Percentiles rank a stretch among this genome's conserved stretches.
These are phyloP conservation scores for Metschnikowia matae DNA, from an alignment of 805 yeast species.

Conservation along the genomic window DNA sequence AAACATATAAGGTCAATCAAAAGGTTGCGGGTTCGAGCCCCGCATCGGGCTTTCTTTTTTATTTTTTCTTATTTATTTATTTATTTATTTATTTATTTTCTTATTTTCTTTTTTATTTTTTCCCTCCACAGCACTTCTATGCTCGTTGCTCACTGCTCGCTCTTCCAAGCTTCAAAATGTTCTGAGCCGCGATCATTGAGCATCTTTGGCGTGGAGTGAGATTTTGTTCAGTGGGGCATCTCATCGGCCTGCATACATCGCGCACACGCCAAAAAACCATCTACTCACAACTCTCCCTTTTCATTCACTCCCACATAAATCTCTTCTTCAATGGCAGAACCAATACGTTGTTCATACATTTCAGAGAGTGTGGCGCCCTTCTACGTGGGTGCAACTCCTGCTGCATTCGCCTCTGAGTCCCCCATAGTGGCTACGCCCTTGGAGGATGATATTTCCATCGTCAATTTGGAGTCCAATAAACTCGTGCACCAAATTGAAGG, in stretches of 20 bases:
- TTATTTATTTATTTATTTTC: no score
- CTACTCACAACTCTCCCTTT: background rate
- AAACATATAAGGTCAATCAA: slow-evolving; percentile 19
- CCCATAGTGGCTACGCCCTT: slow-evolving; percentile 71
- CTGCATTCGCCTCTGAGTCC: slow-evolving; percentile 61
- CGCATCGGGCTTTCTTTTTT: slow-evolving; percentile 19
- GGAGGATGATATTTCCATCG: slow-evolving; percentile 69
- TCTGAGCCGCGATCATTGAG: no score
- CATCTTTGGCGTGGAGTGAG: no score
- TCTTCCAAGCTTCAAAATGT: background rate
- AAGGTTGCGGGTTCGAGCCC: slow-evolving; percentile 23
- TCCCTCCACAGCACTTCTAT: background rate
- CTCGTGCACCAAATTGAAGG: slow-evolving; percentile 65
- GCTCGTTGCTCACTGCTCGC: background rate
- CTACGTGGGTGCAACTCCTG: slow-evolving; percentile 80
- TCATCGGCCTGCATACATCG: slow-evolving; percentile 16
- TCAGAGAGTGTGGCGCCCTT: slow-evolving; percentile 63
- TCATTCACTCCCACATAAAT: background rate
- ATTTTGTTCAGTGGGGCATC: slow-evolving; percentile 5
- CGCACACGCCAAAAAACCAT: background rate
- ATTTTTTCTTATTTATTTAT: no score
- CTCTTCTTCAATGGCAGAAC: slow-evolving; percentile 14
- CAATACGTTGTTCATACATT: slow-evolving; percentile 15
- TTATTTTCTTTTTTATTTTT: slow-evolving; percentile 3
- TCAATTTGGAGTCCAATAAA: slow-evolving; percentile 57